Conservation (phyloP, 2,329 filamentous ascomycete species). For the Ceratocystis cacaofunesta region DNA sequence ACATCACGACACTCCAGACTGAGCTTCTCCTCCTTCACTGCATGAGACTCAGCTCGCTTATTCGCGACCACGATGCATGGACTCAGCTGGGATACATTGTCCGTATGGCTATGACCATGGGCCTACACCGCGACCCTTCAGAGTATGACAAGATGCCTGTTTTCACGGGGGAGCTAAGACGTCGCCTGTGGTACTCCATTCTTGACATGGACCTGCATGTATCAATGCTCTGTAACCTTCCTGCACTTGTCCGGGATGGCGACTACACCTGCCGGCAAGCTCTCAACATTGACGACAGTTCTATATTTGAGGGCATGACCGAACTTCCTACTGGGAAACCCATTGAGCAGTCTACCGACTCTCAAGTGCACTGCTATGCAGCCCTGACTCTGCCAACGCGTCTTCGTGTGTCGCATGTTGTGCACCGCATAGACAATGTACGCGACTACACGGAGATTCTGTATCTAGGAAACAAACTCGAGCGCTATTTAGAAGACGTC, state of each 20-base stretch:
- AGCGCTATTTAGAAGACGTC: constrained; percentile 39
- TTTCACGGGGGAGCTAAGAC: constrained; percentile 38
- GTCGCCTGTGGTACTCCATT: constrained; percentile 42
- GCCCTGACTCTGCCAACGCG: constrained; percentile 35
- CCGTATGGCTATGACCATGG: constrained; percentile 45
- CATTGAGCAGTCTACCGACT: constrained; percentile 38
- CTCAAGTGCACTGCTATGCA: constrained; percentile 39
- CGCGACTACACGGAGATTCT: constrained; percentile 39
- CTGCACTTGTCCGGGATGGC: constrained; percentile 35
- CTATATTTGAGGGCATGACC: constrained; percentile 33
- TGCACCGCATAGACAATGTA: constrained; percentile 37
- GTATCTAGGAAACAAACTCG: constrained; percentile 38
- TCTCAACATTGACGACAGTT: constrained; percentile 38
- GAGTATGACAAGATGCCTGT: constrained; percentile 37
- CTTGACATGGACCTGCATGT: constrained; percentile 42
- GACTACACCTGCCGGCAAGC: constrained; percentile 40
- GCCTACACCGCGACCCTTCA: constrained; percentile 40
- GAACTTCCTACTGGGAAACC: constrained; percentile 35
- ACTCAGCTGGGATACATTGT: constrained; percentile 40
- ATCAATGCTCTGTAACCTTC: constrained; percentile 37
- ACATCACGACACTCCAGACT: constrained; percentile 39
- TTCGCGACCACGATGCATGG: constrained; percentile 37
- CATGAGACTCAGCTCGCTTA: constrained; percentile 36
- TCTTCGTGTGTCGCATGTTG: constrained; percentile 35
- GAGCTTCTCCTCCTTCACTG: constrained; percentile 40